Base-by-base conservation (phyloP, 2,329 filamentous ascomycete species). In the Dendryphion nanum region DNA sequence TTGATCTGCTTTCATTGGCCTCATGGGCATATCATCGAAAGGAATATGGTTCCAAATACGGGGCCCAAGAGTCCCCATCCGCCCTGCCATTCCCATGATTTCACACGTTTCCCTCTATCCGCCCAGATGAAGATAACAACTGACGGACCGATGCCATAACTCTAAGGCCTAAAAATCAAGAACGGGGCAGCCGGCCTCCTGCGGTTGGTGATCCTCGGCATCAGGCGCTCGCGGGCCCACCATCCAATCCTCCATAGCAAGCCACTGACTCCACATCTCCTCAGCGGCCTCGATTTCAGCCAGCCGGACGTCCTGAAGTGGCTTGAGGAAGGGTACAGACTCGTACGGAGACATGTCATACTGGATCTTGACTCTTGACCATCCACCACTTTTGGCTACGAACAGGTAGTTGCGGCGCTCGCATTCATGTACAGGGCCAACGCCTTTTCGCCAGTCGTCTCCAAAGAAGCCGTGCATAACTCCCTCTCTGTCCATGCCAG, bases 161-260 rank as follows among this genome's bases (percentile, higher is more conserved):
- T 47, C 45, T 45, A 48, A 32, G 31, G 35, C 38, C 38, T 33
- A 30, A 40, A 8, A 26, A 26, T 8, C 8, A 8, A 8, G n/a
- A n/a, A n/a, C n/a, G n/a, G n/a, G n/a, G 32, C 44, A 35, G 18
- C 41, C 33, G 6, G 28, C 33, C 4, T 16, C 41, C 28, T 55
- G 51, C 20, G 41, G 45, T 17, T 40, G 45, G 20, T 51, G 47
- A 28, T 59, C 58, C 26, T 61, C 57, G 14, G 55, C 57, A 40
- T 61, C 56, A 6, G 85, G 86, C 20, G 84, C 83, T 45, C 87
- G 73, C 1, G 87, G 86, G 2, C 90, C 90, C n/a, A 96, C 73
- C 89, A 95, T 95, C 91, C 91, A 97, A 64, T 96, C 90, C 66
- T 95, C 89, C 88, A 96, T 94, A 10, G 88, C 87, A 20, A 96